Base-by-base conservation (phyloP, 805 yeast species). In the Nakazawaea molendinolei region DNA sequence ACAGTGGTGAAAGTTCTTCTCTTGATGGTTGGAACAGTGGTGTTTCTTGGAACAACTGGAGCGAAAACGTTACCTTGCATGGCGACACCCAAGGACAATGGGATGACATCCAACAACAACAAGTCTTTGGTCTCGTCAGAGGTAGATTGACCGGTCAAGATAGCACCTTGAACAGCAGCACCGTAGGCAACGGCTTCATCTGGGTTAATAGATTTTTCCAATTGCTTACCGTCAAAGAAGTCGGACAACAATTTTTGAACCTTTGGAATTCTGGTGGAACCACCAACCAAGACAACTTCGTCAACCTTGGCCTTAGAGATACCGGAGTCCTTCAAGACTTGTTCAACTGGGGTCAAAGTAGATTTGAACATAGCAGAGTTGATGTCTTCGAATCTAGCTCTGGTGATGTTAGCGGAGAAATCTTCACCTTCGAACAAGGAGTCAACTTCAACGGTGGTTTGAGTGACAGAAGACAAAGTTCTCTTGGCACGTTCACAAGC, bases 111-210 rank as follows among this genome's bases (percentile, higher is more conserved):
- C 69, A 89, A 80, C 63, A 89, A 79, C 56, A 90, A 80, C 65
- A 89, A 78, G 71, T 86, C 96, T 71, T 89, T 86, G 65, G 95
- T 87, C 67, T 86, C 95, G 47, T 82, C 92, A 51, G 84, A 78
- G 48, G 86, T 80, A 45, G 86, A 76, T 50, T 74, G 78, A 73
- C 95, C 95, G 53, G 96, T 84, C 69, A 89, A 77, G 71, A 90
- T 86, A 63, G 97, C 97, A 74, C 95, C 97, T 76, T 89, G 97
- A 57, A 89, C 97, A 59, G 97, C 97, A 59, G 97, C 97, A 81
- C 97, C 97, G 76, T 86, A 86, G 59, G 96, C 97, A 66, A 87
- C 97, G 61, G 97, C 97, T 76, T 87, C 97, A 74, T 87, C 97
- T 52, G 97, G 97, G 87, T 87, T 87, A 69, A 87, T 89, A 51